Evolutionary conservation across 208 protist genomes (phyloP).

Genomic region (Leishmania braziliensis): DNA sequence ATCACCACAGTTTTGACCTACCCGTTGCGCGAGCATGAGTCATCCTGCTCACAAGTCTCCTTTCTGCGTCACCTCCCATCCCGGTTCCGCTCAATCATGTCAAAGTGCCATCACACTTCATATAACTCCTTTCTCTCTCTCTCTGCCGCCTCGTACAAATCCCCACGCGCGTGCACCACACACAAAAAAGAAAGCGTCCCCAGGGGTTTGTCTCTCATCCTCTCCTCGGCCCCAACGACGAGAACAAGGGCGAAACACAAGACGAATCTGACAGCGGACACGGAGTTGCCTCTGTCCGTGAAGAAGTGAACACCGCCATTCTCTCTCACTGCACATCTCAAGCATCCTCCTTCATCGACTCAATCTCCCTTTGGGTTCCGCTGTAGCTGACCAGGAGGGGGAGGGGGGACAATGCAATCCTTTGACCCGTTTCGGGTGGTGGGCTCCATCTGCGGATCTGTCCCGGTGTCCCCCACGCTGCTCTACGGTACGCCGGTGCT

Average conservation of each 20-base stretch:
- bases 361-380: not conserved
- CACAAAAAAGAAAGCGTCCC: not conserved
- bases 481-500: slow-evolving; percentile 80
- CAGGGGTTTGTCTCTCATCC: not conserved
- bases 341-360: slow-evolving; percentile 2
- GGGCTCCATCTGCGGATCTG: slow-evolving; percentile 71
- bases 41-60: not conserved
- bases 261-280: not conserved
- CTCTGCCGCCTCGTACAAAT: not conserved
- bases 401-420: slow-evolving; percentile 46
- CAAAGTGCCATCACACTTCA: not conserved
- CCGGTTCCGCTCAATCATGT: not conserved
- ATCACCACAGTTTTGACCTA: not conserved
- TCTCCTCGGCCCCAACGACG: not conserved
- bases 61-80: not conserved
- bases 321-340: not conserved
- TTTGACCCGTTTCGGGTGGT: slow-evolving; percentile 88
- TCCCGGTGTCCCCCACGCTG: slow-evolving; percentile 67
- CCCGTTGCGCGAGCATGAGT: not conserved
- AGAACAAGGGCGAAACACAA: not conserved
- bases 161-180: not conserved
- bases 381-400: not conserved
- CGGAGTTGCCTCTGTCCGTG: not conserved
- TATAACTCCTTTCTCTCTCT: not conserved
- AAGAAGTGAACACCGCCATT: not conserved